phyloP scores from a whole-genome alignment of 768 basidiomycete species.

The Mrakia frigida region DNA sequence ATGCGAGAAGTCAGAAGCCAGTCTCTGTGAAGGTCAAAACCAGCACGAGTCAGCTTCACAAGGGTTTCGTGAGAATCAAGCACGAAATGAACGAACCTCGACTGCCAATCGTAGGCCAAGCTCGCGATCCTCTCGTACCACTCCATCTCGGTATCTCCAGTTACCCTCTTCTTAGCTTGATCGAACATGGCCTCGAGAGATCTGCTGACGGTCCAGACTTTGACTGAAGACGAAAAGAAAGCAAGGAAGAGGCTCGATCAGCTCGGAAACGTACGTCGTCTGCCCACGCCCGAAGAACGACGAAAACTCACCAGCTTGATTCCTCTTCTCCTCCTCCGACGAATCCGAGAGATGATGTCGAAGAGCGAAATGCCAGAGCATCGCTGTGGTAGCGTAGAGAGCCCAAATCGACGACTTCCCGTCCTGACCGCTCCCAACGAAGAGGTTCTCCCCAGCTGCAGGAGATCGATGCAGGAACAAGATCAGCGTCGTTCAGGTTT shows the following conservation, averaged over 20 bases:
- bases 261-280: neutral
- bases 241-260: too few species aligned
- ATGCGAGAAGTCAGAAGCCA: conserved; percentile 21
- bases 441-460: conserved; percentile 19
- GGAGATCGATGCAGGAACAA: neutral
- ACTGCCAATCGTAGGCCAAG: conserved; percentile 27
- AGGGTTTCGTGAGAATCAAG: neutral
- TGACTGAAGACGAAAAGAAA: neutral
- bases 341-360: neutral
- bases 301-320: conserved; percentile 9
- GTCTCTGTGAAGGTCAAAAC: neutral
- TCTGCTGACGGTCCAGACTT: conserved; percentile 21
- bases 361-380: conserved; percentile 28
- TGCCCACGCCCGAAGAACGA: too few species aligned
- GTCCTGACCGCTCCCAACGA: neutral
- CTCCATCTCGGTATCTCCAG: neutral
- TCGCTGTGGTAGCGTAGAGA: conserved; percentile 13
- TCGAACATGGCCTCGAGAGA: conserved; percentile 7
- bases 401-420: conserved; percentile 21
- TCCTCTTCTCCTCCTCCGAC: conserved; percentile 12
- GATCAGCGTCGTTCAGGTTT: too few species aligned
- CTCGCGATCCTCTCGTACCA: conserved; percentile 21
- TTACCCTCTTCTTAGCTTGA: neutral
- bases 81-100: neutral
- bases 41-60: neutral